Evolutionary conservation across 2,329 filamentous ascomycete genomes (phyloP).

Genomic region (Phialocephala sp.): DNA sequence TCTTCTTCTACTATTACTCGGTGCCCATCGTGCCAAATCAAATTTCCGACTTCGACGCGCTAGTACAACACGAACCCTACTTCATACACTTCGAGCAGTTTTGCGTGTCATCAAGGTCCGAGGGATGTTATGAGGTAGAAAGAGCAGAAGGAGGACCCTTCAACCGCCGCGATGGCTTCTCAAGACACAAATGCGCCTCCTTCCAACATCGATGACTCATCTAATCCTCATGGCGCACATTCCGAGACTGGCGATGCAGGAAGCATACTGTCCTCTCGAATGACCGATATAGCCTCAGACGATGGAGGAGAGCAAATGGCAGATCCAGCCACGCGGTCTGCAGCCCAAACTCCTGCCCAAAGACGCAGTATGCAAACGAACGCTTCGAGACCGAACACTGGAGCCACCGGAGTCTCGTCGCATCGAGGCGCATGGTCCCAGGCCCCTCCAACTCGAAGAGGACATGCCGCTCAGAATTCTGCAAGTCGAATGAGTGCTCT

Average conservation of each 20-base stretch:
- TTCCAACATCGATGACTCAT: conserved; percentile 27
- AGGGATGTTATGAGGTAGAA: conserved; percentile 31
- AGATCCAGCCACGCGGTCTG: conserved; percentile 43
- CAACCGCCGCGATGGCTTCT: conserved; percentile 34
- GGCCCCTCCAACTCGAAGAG: conserved; percentile 60
- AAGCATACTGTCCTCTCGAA: conserved; percentile 59
- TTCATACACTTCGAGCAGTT: conserved; percentile 16
- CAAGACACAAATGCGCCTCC: conserved; percentile 33
- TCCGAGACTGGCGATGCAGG: conserved; percentile 47
- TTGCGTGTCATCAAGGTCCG: conserved; percentile 18
- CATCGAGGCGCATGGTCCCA: conserved; percentile 55
- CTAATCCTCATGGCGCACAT: conserved; percentile 23
- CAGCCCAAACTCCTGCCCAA: conserved; percentile 42
- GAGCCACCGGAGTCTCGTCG: conserved; percentile 58
- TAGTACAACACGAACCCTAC: conserved; percentile 23
- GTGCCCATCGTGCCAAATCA: background rate
- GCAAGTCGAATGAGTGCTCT: conserved; percentile 30
- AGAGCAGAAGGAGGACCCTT: conserved; percentile 23
- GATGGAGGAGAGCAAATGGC: conserved; percentile 51
- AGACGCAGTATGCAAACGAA: conserved; percentile 48
- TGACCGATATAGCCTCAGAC: conserved; percentile 61
- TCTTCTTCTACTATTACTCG: background rate
- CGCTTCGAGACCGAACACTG: conserved; percentile 60
- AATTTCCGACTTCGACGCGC: conserved; percentile 23
- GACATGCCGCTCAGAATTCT: conserved; percentile 37